Conservation (phyloP, 2,329 filamentous ascomycete species). For the Fusarium sp. region DNA sequence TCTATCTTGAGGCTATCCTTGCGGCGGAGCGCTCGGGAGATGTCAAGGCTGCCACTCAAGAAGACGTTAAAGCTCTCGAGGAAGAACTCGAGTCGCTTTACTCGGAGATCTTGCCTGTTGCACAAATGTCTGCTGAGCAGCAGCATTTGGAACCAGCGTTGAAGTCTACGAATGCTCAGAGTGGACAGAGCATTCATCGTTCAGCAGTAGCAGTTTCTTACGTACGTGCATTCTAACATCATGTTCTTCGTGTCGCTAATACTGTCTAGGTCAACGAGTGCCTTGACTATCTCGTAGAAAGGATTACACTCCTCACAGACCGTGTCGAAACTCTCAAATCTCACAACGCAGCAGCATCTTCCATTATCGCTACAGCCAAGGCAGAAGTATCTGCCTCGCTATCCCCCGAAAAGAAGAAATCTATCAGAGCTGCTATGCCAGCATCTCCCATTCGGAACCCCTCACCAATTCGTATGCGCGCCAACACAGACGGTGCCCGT, state of each 20-base stretch:
- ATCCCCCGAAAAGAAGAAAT: conserved; percentile 36
- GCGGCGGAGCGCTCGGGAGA: conserved; percentile 43
- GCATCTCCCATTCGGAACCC: conserved; percentile 50
- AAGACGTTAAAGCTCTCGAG: conserved; percentile 63
- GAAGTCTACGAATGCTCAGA: conserved; percentile 54
- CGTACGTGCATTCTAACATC: conserved; percentile 48
- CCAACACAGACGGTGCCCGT: conserved; percentile 36
- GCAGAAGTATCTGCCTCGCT: conserved; percentile 52
- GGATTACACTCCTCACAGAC: conserved; percentile 53
- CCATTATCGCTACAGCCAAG: conserved; percentile 55
- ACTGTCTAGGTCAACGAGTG: conserved; percentile 59
- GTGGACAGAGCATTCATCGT: conserved; percentile 55
- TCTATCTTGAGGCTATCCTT: conserved; percentile 60
- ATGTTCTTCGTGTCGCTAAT: conserved; percentile 28
- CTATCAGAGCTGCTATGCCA: conserved; percentile 37
- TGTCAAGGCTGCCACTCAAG: conserved; percentile 41
- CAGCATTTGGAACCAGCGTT: conserved; percentile 72
- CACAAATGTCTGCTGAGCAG: conserved; percentile 76
- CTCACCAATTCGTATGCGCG: conserved; percentile 50
- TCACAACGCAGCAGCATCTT: conserved; percentile 53
- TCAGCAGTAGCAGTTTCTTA: conserved; percentile 61
- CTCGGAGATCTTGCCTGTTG: conserved; percentile 73
- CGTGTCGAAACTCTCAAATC: conserved; percentile 57
- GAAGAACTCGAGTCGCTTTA: conserved; percentile 76
- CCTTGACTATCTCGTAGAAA: conserved; percentile 60